Conservation (phyloP, 257 asterid genomes). For the Ballota nigra region DNA sequence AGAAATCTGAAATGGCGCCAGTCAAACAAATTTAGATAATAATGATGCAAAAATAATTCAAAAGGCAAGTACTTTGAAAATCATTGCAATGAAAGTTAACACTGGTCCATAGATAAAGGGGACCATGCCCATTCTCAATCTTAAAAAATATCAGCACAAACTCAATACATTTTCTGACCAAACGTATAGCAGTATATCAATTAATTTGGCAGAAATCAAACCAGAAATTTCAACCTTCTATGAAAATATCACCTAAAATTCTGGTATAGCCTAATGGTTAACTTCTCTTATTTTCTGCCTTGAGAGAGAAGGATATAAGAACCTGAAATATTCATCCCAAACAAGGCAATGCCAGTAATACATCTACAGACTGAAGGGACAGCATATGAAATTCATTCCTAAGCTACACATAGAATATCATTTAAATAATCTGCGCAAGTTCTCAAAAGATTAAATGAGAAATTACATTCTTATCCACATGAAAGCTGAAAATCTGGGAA, state of each 20-base stretch:
- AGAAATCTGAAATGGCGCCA: constrained; percentile 43
- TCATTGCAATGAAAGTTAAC: background rate
- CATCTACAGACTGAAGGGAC: background rate
- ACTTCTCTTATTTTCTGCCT: background rate
- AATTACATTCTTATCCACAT: constrained; percentile 69
- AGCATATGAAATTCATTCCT: background rate
- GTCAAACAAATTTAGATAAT: constrained; percentile 1
- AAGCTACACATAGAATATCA: background rate
- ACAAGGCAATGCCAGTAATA: background rate
- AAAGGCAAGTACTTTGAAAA: background rate
- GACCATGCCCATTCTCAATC: background rate
- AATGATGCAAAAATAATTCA: background rate
- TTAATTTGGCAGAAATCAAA: background rate
- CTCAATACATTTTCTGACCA: background rate
- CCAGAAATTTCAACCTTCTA: background rate
- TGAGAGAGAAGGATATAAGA: background rate
- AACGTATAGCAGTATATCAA: background rate
- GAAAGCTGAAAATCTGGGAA: constrained; percentile 57
- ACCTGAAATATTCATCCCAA: background rate
- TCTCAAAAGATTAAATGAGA: constrained; percentile 1
- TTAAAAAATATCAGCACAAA: background rate
- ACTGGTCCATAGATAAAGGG: background rate
- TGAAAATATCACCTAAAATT: constrained; percentile 6
- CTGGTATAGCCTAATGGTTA: no score
- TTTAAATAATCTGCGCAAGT: background rate